These are phyloP conservation scores for Arbutus unedo DNA, from an alignment of 148 eudicot genomes.

Conservation along the genomic window DNA sequence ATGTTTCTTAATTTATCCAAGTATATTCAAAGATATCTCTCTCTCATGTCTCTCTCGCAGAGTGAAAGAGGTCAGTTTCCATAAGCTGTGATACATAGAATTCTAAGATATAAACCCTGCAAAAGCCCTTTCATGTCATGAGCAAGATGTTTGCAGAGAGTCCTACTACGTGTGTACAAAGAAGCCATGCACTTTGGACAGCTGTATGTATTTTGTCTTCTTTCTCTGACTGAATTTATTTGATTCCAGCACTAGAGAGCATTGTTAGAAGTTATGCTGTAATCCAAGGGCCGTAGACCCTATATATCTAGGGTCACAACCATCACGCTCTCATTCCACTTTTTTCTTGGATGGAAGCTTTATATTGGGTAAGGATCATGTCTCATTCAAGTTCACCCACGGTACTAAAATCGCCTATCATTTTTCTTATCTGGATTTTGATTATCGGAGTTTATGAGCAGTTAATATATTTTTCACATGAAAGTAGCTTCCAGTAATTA, in stretches of 20 bases:
- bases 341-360: constrained; percentile 1
- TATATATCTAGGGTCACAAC: background rate
- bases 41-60: constrained; percentile 4
- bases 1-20: background rate
- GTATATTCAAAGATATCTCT: background rate
- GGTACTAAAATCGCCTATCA: background rate
- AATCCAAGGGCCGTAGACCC: constrained; percentile 9
- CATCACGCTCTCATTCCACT: constrained; percentile 1
- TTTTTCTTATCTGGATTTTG: background rate
- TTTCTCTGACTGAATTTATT: constrained; percentile 5
- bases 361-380: background rate
- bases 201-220: constrained; percentile 18
- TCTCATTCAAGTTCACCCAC: background rate
- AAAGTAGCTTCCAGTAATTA: background rate
- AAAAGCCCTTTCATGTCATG: background rate
- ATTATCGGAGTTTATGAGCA: background rate
- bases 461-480: background rate
- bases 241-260: background rate
- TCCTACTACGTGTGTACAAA: constrained; percentile 15
- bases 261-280: background rate
- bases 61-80: background rate
- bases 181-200: constrained; percentile 17
- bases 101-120: background rate
- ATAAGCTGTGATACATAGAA: background rate
- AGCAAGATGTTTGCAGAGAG: constrained; percentile 15